These are phyloP conservation scores for Plasmodium gaboni DNA, from an alignment of 169 alveolate species.

Conservation along the genomic window DNA sequence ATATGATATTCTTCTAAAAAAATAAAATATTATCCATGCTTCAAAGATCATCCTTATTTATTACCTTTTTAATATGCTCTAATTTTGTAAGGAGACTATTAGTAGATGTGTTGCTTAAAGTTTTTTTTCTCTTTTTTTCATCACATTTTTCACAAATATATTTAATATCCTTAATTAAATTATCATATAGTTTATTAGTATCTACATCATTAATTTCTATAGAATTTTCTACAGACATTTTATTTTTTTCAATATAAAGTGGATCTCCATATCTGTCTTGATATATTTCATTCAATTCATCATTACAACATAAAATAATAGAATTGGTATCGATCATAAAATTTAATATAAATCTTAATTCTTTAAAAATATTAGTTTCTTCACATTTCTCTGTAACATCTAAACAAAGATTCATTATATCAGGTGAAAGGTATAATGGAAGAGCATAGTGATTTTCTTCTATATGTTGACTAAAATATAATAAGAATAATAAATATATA, in stretches of 20 bases:
- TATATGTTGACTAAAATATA: slow-evolving; percentile 63
- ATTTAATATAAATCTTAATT: slow-evolving; percentile 55
- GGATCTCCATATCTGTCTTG: slow-evolving; percentile 76
- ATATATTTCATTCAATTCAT: slow-evolving; percentile 28
- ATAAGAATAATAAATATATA: slow-evolving; percentile 50
- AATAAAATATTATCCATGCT: too few species aligned
- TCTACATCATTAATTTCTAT: slow-evolving; percentile 50
- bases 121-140: slow-evolving; percentile 24
- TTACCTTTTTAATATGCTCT: slow-evolving; percentile 7
- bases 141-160: slow-evolving; percentile 50
- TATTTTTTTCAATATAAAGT: slow-evolving; percentile 35
- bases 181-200: slow-evolving; percentile 2
- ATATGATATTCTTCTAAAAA: too few species aligned
- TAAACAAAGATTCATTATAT: slow-evolving; percentile 37
- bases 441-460: slow-evolving; percentile 35
- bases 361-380: slow-evolving; percentile 21
- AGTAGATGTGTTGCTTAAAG: slow-evolving; percentile 51
- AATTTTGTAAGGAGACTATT: slow-evolving; percentile 15
- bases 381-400: slow-evolving; percentile 61
- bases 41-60: slow-evolving; percentile 11
- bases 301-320: slow-evolving; percentile 47
- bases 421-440: slow-evolving; percentile 36
- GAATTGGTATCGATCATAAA: slow-evolving; percentile 69
- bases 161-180: slow-evolving; percentile 18
- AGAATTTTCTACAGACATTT: slow-evolving; percentile 49